Percentiles rank a stretch among this genome's conserved stretches.
These are phyloP conservation scores for Collybia mongolica DNA, from an alignment of 768 basidiomycete species.

Conservation along the genomic window DNA sequence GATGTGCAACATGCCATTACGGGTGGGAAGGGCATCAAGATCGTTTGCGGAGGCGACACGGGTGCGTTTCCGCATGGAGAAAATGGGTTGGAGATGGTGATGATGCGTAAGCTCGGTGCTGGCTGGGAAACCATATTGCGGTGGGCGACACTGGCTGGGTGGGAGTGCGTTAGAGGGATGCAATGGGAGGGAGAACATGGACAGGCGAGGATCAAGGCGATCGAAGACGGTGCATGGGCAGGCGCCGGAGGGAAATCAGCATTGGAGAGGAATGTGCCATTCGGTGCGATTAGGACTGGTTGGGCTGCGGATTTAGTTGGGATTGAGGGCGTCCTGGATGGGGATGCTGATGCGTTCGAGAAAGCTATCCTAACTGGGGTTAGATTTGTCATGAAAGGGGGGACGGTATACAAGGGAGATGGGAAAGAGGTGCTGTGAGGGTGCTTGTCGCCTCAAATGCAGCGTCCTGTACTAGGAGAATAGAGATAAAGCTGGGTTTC, in stretches of 20 bases:
- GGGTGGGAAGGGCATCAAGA: constrained; percentile 14
- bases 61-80: constrained; percentile 61
- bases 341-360: constrained; percentile 35
- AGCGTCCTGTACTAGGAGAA: no score
- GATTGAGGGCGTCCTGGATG: constrained; percentile 35
- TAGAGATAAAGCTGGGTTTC: no score
- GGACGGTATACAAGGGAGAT: constrained; percentile 22
- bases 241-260: constrained; percentile 9
- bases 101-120: constrained; percentile 59
- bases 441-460: background rate
- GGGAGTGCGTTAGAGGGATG: constrained; percentile 50
- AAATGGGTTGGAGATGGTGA: constrained; percentile 58
- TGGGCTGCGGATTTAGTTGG: constrained; percentile 55
- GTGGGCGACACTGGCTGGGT: constrained; percentile 61
- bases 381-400: constrained; percentile 59
- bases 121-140: constrained; percentile 48
- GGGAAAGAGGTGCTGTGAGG: constrained; percentile 1
- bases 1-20: constrained; percentile 28
- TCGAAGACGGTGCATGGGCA: constrained; percentile 9
- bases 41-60: constrained; percentile 67
- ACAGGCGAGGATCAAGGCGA: constrained; percentile 18
- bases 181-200: constrained; percentile 38
- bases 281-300: constrained; percentile 51
- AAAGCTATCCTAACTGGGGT: constrained; percentile 42
- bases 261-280: constrained; percentile 53